phyloP scores from a whole-genome alignment of 148 eudicot genomes.

The Fagopyrum homotropicum region DNA sequence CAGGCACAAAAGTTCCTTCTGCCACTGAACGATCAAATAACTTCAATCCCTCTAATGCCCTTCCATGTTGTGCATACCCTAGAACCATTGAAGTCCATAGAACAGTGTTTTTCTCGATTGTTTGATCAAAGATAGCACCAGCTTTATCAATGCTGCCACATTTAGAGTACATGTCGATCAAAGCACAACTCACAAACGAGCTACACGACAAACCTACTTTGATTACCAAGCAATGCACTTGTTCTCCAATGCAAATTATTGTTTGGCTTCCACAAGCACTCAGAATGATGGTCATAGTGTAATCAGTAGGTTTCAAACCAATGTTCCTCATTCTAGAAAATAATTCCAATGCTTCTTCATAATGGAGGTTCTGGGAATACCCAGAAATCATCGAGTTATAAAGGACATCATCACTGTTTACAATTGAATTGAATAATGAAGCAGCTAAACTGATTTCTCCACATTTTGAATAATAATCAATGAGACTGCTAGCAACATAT shows the following conservation, averaged over 20 bases:
- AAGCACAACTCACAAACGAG: constrained; percentile 31
- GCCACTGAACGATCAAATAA: constrained; percentile 27
- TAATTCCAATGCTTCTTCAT: constrained; percentile 28
- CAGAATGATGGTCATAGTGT: constrained; percentile 34
- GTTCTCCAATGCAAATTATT: constrained; percentile 25
- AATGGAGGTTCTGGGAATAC: constrained; percentile 22
- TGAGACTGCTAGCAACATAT: constrained; percentile 27
- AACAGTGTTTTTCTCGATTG: constrained; percentile 39
- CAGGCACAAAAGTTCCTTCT: constrained; percentile 19
- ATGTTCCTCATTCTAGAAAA: constrained; percentile 23
- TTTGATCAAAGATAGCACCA: constrained; percentile 38
- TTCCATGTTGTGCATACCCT: constrained; percentile 48
- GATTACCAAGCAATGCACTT: constrained; percentile 29
- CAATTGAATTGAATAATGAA: constrained; percentile 20
- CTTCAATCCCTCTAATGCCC: constrained; percentile 26
- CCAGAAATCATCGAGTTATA: constrained; percentile 38
- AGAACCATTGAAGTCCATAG: constrained; percentile 59
- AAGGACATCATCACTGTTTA: constrained; percentile 21
- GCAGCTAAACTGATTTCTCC: constrained; percentile 26
- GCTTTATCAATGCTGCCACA: constrained; percentile 50
- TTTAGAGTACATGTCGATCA: constrained; percentile 78
- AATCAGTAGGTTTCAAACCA: constrained; percentile 20
- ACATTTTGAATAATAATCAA: constrained; percentile 37
- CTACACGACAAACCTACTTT: constrained; percentile 27
- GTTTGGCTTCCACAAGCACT: constrained; percentile 34